phyloP scores from a whole-genome alignment of 345 rosid genomes.

The Moricandia moricandioides region DNA sequence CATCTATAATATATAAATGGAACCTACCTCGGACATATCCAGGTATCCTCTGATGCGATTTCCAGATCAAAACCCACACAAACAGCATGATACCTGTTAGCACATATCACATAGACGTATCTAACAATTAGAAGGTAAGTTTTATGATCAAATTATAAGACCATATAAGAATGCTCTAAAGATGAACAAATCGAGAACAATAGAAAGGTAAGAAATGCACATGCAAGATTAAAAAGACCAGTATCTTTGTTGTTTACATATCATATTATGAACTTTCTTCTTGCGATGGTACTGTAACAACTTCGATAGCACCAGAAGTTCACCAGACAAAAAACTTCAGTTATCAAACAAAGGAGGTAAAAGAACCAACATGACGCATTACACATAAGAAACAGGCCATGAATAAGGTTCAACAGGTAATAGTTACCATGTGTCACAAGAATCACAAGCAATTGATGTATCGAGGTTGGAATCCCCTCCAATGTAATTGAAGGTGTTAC shows the following conservation, averaged over 20 bases:
- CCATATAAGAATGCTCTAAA: background rate
- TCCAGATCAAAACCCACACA: constrained; percentile 97
- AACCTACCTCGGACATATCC: constrained; percentile 94
- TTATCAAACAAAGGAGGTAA: background rate
- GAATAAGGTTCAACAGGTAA: constrained; percentile 17
- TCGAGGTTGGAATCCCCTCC: constrained; percentile 69
- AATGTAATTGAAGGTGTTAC: constrained; percentile 46
- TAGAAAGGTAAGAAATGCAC: constrained; percentile 5
- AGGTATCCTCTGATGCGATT: constrained; percentile 73
- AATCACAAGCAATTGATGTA: constrained; percentile 98
- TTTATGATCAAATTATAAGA: no score
- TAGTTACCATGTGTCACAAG: constrained; percentile 87
- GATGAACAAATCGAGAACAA: constrained; percentile 15
- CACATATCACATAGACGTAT: constrained; percentile 3
- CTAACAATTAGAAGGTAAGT: constrained; percentile 20
- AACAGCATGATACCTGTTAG: constrained; percentile 90
- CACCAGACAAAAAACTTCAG: constrained; percentile 15
- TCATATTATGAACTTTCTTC: no score
- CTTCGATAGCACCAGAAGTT: constrained; percentile 6
- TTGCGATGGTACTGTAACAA: background rate
- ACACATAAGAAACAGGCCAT: background rate
- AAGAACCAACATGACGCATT: background rate
- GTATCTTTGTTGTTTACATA: no score
- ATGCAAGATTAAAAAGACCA: no score
- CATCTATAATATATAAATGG: constrained; percentile 8